Conservation (phyloP, 2,329 filamentous ascomycete species). For the Clonostachys solani region DNA sequence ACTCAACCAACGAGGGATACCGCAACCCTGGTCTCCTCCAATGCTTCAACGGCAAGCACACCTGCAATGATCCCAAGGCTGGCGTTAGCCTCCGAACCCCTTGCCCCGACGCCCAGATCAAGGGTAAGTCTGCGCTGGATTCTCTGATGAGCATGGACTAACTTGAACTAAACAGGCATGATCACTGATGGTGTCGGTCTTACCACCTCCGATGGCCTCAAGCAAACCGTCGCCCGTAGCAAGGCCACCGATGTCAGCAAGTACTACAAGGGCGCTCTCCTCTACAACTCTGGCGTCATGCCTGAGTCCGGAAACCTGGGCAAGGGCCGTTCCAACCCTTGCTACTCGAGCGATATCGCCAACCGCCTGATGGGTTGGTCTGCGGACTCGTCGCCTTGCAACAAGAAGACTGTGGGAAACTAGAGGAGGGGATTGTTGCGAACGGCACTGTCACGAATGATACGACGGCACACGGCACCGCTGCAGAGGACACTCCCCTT, state of each 20-base stretch:
- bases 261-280: conserved; percentile 27
- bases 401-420: conserved; percentile 5
- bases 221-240: conserved; percentile 19
- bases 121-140: background rate
- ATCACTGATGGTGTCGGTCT: conserved; percentile 31
- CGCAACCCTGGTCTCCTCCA: conserved; percentile 2
- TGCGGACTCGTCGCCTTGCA: conserved; percentile 6
- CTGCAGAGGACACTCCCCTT: too few relatives aligned
- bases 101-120: conserved; percentile 1
- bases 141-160: too few relatives aligned
- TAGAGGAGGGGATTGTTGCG: background rate
- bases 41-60: conserved; percentile 1
- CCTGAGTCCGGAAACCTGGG: conserved; percentile 22
- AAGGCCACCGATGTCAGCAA: conserved; percentile 14
- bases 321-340: conserved; percentile 9
- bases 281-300: conserved; percentile 34
- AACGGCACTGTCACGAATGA: too few relatives aligned
- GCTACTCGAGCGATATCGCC: conserved; percentile 14
- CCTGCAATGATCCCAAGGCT: conserved; percentile 2
- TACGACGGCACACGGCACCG: too few relatives aligned
- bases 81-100: background rate
- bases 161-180: conserved; percentile 2
- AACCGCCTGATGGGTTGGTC: conserved; percentile 12
- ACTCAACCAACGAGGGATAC: conserved; percentile 1
- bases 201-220: conserved; percentile 22